Percentiles rank a stretch among this genome's conserved stretches.
phyloP scores from a whole-genome alignment of 768 basidiomycete genomes.

The Kwoniella heveanensis region DNA sequence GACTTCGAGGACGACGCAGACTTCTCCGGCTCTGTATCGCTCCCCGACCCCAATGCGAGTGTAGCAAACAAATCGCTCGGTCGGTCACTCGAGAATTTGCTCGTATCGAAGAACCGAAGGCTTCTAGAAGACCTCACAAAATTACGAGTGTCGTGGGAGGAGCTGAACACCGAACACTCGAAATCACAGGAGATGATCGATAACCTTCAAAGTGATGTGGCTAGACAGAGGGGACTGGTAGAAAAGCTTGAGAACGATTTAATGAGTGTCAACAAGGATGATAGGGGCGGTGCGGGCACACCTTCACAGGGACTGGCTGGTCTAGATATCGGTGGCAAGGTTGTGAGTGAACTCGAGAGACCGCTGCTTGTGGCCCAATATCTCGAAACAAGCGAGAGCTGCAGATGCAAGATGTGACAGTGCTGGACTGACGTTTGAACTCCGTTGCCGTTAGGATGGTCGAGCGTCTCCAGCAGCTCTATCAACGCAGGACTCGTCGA shows the following conservation, averaged over 20 bases:
- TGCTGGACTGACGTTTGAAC: too few relatives aligned
- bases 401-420: too few relatives aligned
- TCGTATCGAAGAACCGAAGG: conserved; percentile 90
- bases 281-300: conserved; percentile 17
- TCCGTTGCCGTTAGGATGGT: too few relatives aligned
- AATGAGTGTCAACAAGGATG: conserved; percentile 68
- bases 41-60: conserved; percentile 87
- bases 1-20: conserved; percentile 68
- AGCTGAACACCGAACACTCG: conserved; percentile 72
- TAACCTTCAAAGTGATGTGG: conserved; percentile 66
- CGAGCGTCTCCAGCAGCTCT: conserved; percentile 68
- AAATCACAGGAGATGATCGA: conserved; percentile 65
- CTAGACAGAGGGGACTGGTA: conserved; percentile 76
- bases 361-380: too few relatives aligned
- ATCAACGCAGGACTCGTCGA: conserved; percentile 80
- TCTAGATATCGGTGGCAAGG: conserved; percentile 65
- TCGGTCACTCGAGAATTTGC: conserved; percentile 82
- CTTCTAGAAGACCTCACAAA: conserved; percentile 90
- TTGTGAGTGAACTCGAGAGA: conserved; percentile 21
- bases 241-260: conserved; percentile 92
- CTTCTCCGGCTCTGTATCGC: conserved; percentile 57
- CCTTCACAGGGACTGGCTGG: conserved; percentile 63
- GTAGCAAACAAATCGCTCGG: conserved; percentile 75
- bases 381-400: too few relatives aligned
- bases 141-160: conserved; percentile 79